Conservation (phyloP, 2,329 filamentous ascomycete species). For the Cordyceps sp. region DNA sequence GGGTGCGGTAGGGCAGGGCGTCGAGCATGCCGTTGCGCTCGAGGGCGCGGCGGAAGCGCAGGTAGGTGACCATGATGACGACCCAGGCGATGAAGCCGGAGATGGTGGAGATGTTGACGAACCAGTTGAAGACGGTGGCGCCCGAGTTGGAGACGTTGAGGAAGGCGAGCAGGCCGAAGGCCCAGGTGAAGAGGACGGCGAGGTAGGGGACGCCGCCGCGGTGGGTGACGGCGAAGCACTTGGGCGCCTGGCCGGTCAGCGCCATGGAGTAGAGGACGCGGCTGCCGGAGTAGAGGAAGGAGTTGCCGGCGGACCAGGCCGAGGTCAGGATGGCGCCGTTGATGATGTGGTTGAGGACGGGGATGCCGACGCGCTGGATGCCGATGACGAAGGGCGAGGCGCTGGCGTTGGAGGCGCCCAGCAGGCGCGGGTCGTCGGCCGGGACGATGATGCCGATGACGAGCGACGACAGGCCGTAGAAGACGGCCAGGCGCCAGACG, state of each 20-base stretch:
- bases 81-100: constrained; percentile 53
- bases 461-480: constrained; percentile 46
- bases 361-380: constrained; percentile 49
- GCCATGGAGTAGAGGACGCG: constrained; percentile 56
- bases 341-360: constrained; percentile 46
- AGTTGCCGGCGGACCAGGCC: constrained; percentile 45
- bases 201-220: constrained; percentile 43
- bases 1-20: constrained; percentile 33
- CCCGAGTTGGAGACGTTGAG: constrained; percentile 49
- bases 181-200: constrained; percentile 34
- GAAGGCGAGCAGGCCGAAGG: constrained; percentile 50
- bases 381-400: constrained; percentile 50
- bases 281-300: constrained; percentile 49
- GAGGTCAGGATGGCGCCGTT: constrained; percentile 53
- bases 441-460: constrained; percentile 46
- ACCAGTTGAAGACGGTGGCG: constrained; percentile 52
- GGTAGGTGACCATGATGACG: constrained; percentile 38
- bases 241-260: constrained; percentile 48
- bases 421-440: constrained; percentile 45
- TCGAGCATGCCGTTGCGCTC: constrained; percentile 30
- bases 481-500: constrained; percentile 43
- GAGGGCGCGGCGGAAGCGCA: constrained; percentile 43
- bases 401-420: constrained; percentile 36
- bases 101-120: constrained; percentile 53
- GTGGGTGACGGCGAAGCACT: constrained; percentile 40